Conservation (phyloP, 2,329 filamentous ascomycete genomes). For the Ophiostoma sp. region DNA sequence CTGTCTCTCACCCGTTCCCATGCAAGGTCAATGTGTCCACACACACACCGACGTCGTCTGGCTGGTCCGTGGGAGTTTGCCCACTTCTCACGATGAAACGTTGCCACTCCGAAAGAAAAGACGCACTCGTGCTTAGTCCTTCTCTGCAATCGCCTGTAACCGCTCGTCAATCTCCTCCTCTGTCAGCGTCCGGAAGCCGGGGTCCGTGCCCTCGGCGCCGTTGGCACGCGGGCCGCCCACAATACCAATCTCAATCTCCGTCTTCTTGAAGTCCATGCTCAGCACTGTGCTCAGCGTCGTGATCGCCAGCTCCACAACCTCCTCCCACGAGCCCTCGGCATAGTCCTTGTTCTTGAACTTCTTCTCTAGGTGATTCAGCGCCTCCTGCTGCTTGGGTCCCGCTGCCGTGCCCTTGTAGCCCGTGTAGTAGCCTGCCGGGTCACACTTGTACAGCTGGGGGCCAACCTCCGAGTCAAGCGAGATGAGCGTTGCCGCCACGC, state of each 20-base stretch:
- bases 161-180: conserved; percentile 99
- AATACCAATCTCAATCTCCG: conserved; percentile 96
- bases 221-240: conserved; percentile 84
- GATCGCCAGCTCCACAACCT: conserved; percentile 96
- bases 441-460: conserved; percentile 96
- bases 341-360: conserved; percentile 99
- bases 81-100: background rate
- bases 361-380: conserved; percentile 97
- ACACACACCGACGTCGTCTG: background rate
- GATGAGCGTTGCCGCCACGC: conserved; percentile 92
- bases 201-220: conserved; percentile 77
- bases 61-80: background rate
- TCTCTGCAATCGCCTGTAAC: conserved; percentile 96
- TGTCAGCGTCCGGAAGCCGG: conserved; percentile 81
- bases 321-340: conserved; percentile 91
- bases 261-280: conserved; percentile 99
- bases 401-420: conserved; percentile 98
- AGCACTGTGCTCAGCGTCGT: conserved; percentile 92
- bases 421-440: conserved; percentile 95
- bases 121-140: conserved; percentile 65
- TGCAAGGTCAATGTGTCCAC: background rate
- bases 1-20: background rate
- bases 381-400: conserved; percentile 97
- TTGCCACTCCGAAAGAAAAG: background rate
- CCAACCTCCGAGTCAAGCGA: conserved; percentile 90